A percentile compares a stretch with the other conserved stretches of the same genome.
These are phyloP conservation scores for Eucalyptus cloeziana DNA, from an alignment of 345 rosid genomes.

Conservation along the genomic window DNA sequence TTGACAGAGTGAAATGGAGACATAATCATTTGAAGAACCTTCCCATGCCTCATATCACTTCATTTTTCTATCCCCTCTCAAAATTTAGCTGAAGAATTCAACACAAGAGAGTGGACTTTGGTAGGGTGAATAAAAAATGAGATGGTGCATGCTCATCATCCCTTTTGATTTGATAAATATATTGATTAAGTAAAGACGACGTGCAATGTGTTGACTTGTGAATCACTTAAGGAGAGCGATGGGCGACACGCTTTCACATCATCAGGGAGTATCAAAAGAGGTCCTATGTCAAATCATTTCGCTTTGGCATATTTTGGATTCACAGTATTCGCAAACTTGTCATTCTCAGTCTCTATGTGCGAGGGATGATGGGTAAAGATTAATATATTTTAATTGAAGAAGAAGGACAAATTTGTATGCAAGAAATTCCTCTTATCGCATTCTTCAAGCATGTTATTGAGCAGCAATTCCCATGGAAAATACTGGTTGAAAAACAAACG, in stretches of 20 bases:
- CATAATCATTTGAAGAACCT: not conserved
- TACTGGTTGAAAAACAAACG: not conserved
- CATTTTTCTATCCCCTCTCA: not conserved
- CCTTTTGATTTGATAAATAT: not conserved
- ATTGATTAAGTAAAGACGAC: not conserved
- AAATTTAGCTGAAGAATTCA: not conserved
- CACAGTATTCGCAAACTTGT: not conserved
- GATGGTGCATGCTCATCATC: not conserved
- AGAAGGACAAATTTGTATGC: not conserved
- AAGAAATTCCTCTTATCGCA: not conserved
- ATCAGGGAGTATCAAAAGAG: not conserved
- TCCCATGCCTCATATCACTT: not conserved
- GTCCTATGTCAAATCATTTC: not conserved
- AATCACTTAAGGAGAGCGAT: not conserved
- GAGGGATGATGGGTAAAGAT: not conserved
- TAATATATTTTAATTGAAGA: not conserved
- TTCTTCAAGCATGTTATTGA: not conserved
- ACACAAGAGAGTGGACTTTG: not conserved
- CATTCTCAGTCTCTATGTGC: not conserved
- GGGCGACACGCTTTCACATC: not conserved
- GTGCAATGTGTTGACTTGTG: not conserved
- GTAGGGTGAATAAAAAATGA: not conserved
- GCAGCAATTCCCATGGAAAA: not conserved
- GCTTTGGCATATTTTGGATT: not conserved
- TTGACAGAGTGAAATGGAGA: not conserved